Base-by-base conservation (phyloP, 1,139 yeast species). In the Candida tetrigidarum region DNA sequence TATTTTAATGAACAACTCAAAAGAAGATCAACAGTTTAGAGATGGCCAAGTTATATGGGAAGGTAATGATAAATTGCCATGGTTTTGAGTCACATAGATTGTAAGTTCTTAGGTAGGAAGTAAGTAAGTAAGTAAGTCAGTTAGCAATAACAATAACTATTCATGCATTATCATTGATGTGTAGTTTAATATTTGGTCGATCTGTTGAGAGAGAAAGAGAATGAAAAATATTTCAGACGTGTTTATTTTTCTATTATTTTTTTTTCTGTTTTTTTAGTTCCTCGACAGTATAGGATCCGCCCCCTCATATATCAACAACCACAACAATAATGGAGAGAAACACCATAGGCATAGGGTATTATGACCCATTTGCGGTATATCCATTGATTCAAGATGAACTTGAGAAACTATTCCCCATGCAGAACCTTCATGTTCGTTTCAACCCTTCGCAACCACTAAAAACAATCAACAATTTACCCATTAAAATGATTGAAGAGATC, bases 291-390 rank as follows among this genome's bases (percentile, higher is more conserved):
- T n/a, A n/a, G n/a, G n/a, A n/a, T n/a, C n/a, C n/a, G n/a, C n/a
- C n/a, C 20, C 5, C 29, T 7, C 29, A 30, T 7, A 9, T 12
- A 12, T 15, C 34, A 15, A 30, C 22, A 10, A 30, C 18, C 18
- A 22, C 18, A 12, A 4, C 9, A 36, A 37, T 37, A 32, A 11
- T 8, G 36, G 26, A 39, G 6, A 35, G 39, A 10, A 39, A 47
- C 26, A 68, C 74, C 19, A 66, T 83, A 4, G 59, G 62, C 38
- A 67, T 86, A 20, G 91, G 95, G 8, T 91, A 83, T 63, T 90
- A 87, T 63, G 98, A 93, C 60, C 98, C 98, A 0, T 87, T 88
- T 59, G 80, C 80, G 35, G 79, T 86, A 1, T 86, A 77, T 56
- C 77, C 81, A 1, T 65, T 69, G 39, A 64, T 91, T n/a, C 63